A percentile compares a stretch with the other conserved stretches of the same genome.
Evolutionary conservation across 192 early-diverging fungal genomes (phyloP).

Genomic region (Oehlia diaphana): DNA sequence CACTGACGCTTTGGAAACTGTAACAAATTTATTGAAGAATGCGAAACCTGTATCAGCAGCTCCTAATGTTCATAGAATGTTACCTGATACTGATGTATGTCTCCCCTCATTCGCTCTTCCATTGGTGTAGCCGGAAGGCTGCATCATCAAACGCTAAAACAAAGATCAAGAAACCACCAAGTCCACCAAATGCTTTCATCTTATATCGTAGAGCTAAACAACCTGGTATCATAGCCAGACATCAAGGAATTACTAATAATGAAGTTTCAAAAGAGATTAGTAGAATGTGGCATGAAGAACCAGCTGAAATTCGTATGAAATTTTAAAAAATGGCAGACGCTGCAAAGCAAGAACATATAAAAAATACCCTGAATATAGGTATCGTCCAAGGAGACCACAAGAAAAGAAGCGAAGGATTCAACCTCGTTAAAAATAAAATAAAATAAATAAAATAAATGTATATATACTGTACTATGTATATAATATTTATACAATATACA

Average conservation of each 20-base stretch:
- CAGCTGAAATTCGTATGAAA: constrained; percentile 14
- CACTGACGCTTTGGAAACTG: no score
- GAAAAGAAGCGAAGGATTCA: constrained; percentile 17
- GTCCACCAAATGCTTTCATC: constrained; percentile 41
- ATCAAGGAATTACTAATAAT: constrained; percentile 31
- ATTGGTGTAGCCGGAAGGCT: constrained; percentile 16
- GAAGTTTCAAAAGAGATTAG: constrained; percentile 34
- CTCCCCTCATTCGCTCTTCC: constrained; percentile 20
- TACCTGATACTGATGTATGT: constrained; percentile 24
- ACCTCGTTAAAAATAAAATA: not conserved
- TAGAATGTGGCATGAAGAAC: constrained; percentile 33
- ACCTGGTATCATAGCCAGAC: constrained; percentile 13
- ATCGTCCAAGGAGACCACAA: constrained; percentile 23
- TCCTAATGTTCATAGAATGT: constrained; percentile 16
- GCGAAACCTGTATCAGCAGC: constrained; percentile 17
- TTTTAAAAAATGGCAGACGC: constrained; percentile 31
- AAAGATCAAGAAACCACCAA: constrained; percentile 34
- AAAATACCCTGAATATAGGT: constrained; percentile 33
- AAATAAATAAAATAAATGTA: no score
- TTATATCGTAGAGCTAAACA: constrained; percentile 37
- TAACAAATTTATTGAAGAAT: constrained; percentile 22
- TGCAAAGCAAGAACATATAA: constrained; percentile 30
- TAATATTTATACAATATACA: no score
- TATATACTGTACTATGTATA: no score
- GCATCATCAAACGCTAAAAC: not conserved